Evolutionary conservation across 768 basidiomycete species (phyloP), one percentile per base, ranked within the genome.

Genomic region (Sporobolomyces roseus): DNA sequence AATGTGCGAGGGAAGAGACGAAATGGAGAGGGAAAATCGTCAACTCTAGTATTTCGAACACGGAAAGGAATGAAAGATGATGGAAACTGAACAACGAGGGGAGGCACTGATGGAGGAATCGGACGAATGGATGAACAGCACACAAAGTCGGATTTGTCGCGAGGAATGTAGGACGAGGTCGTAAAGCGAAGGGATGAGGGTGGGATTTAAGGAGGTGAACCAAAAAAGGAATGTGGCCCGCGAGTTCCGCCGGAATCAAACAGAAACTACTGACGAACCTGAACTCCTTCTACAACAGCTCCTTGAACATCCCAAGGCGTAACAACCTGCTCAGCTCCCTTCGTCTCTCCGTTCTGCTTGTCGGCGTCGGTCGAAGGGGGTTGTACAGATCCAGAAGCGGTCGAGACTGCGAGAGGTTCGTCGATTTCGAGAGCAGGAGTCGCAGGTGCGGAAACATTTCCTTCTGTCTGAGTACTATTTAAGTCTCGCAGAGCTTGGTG

Each of bases 221-320:
- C n/a, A n/a, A n/a, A n/a, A n/a, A n/a, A n/a, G n/a, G n/a, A n/a
- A n/a, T n/a, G n/a, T n/a, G n/a, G n/a, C n/a, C n/a, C n/a, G n/a
- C n/a, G n/a, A n/a, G n/a, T n/a, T n/a, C n/a, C n/a, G n/a, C n/a
- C n/a, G n/a, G n/a, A n/a, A n/a, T n/a, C n/a, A n/a, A n/a, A n/a
- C n/a, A 23, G 23, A 41, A 41, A 27, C 13, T 54, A 27, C 36
- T 54, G 46, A 69, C 80, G 68, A 41, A 80, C 87, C 80, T 96
- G 88, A 76, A 89, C 88, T 63, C 96, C 96, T 75, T 96, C 91
- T 27, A 81, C 83, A 14, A 96, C 88, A 33, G 86, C 87, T 59
- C 94, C 96, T 74, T 94, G 88, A 10, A 98, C 96, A 73, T 97
- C 92, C 90, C 96, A 99, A 21, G 96, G 96, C 0, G 96, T 98